phyloP scores from a whole-genome alignment of 2,329 filamentous ascomycete species.

The Bertia moriformis region DNA sequence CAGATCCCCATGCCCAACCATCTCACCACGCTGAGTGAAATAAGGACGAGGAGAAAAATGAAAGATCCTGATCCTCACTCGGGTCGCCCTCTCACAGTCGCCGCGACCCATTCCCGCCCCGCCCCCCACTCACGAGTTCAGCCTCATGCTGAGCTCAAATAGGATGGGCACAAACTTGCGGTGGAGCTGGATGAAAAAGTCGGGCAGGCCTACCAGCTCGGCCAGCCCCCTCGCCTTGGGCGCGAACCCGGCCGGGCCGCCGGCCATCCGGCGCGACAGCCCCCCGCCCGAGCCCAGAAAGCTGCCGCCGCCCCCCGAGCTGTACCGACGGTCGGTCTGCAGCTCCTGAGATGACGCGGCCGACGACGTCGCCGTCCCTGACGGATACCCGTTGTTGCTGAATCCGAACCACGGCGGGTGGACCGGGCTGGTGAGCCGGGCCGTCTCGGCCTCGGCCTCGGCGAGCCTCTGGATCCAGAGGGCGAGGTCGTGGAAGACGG shows the following conservation, averaged over 20 bases:
- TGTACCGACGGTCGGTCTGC: conserved; percentile 16
- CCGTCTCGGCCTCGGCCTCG: conserved; percentile 44
- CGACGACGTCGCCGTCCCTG: conserved; percentile 9
- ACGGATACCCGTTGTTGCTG: conserved; percentile 6
- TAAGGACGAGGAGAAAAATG: no score
- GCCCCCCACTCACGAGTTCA: conserved; percentile 34
- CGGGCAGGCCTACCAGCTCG: conserved; percentile 50
- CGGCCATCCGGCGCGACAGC: conserved; percentile 41
- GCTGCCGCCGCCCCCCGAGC: conserved; percentile 31
- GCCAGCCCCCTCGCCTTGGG: conserved; percentile 46
- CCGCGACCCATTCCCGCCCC: no score
- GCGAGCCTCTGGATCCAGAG: conserved; percentile 52
- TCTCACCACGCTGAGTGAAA: no score
- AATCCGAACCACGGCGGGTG: conserved; percentile 8
- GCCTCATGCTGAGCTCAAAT: conserved; percentile 38
- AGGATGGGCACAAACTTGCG: conserved; percentile 47
- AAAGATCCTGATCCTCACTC: no score
- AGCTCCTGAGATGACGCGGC: conserved; percentile 14
- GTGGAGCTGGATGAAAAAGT: conserved; percentile 56
- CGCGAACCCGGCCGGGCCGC: conserved; percentile 36
- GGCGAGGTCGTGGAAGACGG: conserved; percentile 48
- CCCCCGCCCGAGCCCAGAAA: conserved; percentile 36
- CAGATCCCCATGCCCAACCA: no score
- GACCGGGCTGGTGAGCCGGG: conserved; percentile 22
- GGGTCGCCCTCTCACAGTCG: no score